phyloP scores from a whole-genome alignment of 225 moss, liverwort and hornwort species.

The Bryum argenteum region DNA sequence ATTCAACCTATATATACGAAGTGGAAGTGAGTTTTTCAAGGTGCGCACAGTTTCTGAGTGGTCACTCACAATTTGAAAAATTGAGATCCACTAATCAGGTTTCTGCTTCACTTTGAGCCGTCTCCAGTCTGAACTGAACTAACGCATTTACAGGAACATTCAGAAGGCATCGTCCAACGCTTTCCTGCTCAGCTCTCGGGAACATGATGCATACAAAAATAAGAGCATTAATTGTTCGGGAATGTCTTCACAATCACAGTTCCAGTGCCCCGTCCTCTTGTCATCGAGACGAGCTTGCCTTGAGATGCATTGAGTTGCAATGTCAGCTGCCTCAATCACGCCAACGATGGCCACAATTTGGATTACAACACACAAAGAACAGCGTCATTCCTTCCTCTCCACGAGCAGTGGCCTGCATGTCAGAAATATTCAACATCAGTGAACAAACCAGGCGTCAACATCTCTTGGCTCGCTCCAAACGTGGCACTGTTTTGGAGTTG shows the following conservation, averaged over 20 bases:
- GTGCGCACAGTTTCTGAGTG: not conserved
- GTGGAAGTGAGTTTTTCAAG: conserved; percentile 19
- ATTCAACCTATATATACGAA: not conserved
- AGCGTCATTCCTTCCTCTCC: conserved; percentile 98
- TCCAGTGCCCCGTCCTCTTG: conserved; percentile 14
- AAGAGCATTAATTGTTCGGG: conserved; percentile 5
- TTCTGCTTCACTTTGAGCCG: not conserved
- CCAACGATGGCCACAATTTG: conserved; percentile 96
- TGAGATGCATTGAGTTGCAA: conserved; percentile 2
- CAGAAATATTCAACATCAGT: conserved; percentile 17
- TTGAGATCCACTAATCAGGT: conserved; percentile 8
- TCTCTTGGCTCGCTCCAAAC: not conserved
- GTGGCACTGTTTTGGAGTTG: not conserved
- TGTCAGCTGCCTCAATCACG: conserved; percentile 65
- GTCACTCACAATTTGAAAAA: conserved; percentile 12
- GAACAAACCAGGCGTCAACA: not conserved
- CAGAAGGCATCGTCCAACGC: not conserved
- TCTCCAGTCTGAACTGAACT: conserved; percentile 6
- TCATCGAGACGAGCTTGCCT: conserved; percentile 8
- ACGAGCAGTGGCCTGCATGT: conserved; percentile 84
- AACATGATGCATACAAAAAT: conserved; percentile 25
- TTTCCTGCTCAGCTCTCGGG: conserved; percentile 10
- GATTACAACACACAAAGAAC: conserved; percentile 96
- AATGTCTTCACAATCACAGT: conserved; percentile 7
- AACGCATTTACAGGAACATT: conserved; percentile 2